Conservation (phyloP, 1,284 basidiomycete species). For the Meripilus lineatus region DNA sequence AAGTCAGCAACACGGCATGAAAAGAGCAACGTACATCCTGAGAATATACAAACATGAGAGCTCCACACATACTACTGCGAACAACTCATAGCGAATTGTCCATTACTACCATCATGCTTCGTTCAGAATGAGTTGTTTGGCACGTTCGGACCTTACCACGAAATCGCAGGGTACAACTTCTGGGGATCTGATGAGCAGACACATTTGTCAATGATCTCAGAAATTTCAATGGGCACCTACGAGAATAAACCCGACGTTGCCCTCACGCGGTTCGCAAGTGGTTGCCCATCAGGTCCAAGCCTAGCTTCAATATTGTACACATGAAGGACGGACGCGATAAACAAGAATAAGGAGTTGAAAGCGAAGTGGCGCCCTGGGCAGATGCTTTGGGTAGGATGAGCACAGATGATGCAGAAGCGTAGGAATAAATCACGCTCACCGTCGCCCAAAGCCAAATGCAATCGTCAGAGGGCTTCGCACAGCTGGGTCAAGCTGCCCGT, state of each 20-base stretch:
- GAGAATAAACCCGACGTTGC: too few relatives aligned
- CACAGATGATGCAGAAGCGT: not conserved
- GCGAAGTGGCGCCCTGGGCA: slow-evolving; percentile 12
- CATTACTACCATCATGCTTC: too few relatives aligned
- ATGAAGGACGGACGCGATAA: slow-evolving; percentile 9
- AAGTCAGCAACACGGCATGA: too few relatives aligned
- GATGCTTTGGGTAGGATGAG: too few relatives aligned
- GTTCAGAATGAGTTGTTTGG: not conserved
- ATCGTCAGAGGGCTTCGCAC: slow-evolving; percentile 3
- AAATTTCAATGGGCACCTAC: too few relatives aligned
- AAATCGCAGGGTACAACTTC: not conserved
- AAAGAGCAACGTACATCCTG: too few relatives aligned
- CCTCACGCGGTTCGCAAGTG: too few relatives aligned
- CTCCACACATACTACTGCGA: too few relatives aligned
- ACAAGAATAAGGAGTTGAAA: slow-evolving; percentile 10
- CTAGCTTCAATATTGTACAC: slow-evolving; percentile 7
- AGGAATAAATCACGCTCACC: slow-evolving; percentile 1
- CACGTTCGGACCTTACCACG: not conserved
- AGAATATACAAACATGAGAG: too few relatives aligned
- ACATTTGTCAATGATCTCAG: too few relatives aligned
- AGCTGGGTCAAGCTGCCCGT: slow-evolving; percentile 2
- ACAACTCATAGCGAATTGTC: too few relatives aligned
- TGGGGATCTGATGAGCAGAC: not conserved
- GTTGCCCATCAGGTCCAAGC: slow-evolving; percentile 2
- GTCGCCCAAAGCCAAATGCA: slow-evolving; percentile 10